These are phyloP conservation scores for Chrysoporthe puriensis DNA, from an alignment of 2,329 filamentous ascomycete genomes.

Conservation along the genomic window DNA sequence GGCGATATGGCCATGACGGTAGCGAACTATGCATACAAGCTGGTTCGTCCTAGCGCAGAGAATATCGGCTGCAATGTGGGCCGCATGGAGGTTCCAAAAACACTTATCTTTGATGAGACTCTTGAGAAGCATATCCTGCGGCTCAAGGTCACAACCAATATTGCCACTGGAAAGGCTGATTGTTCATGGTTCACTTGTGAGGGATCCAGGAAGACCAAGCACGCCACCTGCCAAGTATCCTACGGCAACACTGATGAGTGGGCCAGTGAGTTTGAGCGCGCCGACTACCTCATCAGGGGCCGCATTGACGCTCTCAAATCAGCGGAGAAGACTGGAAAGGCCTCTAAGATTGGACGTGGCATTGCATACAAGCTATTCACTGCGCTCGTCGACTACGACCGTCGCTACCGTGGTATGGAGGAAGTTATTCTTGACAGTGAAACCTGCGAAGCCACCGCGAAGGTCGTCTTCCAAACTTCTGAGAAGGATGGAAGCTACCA, in stretches of 20 bases:
- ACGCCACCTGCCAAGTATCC: conserved; percentile 64
- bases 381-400: conserved; percentile 60
- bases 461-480: conserved; percentile 50
- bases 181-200: conserved; percentile 63
- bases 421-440: conserved; percentile 58
- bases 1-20: conserved; percentile 56
- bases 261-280: conserved; percentile 68
- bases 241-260: conserved; percentile 64
- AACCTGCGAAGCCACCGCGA: conserved; percentile 48
- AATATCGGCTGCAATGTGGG: conserved; percentile 66
- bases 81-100: conserved; percentile 71
- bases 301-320: conserved; percentile 61
- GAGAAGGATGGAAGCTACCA: conserved; percentile 56
- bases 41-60: conserved; percentile 59
- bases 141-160: conserved; percentile 63
- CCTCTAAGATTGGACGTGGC: conserved; percentile 73
- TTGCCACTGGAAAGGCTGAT: conserved; percentile 56
- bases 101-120: conserved; percentile 61
- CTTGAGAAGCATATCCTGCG: conserved; percentile 60
- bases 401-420: conserved; percentile 60
- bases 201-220: conserved; percentile 61
- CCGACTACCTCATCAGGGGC: conserved; percentile 69
- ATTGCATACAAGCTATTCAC: conserved; percentile 75
- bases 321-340: conserved; percentile 66
- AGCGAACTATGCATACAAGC: conserved; percentile 69